Evolutionary conservation across 768 basidiomycete genomes (phyloP).

Genomic region (Boletus coccyginus): DNA sequence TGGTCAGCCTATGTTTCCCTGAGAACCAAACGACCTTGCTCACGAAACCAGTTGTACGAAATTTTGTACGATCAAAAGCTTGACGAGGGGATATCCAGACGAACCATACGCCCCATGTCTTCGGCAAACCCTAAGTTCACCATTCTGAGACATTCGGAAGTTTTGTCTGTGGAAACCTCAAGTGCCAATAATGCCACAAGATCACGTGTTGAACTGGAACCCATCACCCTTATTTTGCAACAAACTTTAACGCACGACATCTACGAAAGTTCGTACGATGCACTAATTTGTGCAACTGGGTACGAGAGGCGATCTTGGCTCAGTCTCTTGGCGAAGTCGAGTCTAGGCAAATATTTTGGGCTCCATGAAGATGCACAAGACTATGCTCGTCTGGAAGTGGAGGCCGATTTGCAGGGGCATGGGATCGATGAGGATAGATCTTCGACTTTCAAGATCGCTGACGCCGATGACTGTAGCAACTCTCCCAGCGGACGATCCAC

Average conservation of each 20-base stretch:
- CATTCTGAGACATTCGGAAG: constrained; percentile 38
- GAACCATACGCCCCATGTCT: constrained; percentile 21
- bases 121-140: constrained; percentile 30
- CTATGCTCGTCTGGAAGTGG: constrained; percentile 9
- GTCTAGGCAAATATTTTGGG: constrained; percentile 38
- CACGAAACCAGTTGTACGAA: constrained; percentile 41
- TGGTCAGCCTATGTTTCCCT: constrained; percentile 20
- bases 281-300: constrained; percentile 51
- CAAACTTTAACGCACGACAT: constrained; percentile 36
- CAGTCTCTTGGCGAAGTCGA: constrained; percentile 39
- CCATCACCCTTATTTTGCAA: constrained; percentile 32
- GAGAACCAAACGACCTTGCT: neutral
- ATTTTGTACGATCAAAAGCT: constrained; percentile 50
- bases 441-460: constrained; percentile 4
- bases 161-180: constrained; percentile 29
- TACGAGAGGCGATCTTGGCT: constrained; percentile 51
- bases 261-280: constrained; percentile 40
- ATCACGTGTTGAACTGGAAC: neutral
- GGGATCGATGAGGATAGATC: neutral
- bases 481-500: neutral
- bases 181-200: neutral
- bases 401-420: neutral
- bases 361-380: constrained; percentile 16
- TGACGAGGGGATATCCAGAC: constrained; percentile 39
- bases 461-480: neutral